Base-by-base conservation (phyloP, 228 moss, liverwort and hornwort species). In the Sphagnum magellanicum region DNA sequence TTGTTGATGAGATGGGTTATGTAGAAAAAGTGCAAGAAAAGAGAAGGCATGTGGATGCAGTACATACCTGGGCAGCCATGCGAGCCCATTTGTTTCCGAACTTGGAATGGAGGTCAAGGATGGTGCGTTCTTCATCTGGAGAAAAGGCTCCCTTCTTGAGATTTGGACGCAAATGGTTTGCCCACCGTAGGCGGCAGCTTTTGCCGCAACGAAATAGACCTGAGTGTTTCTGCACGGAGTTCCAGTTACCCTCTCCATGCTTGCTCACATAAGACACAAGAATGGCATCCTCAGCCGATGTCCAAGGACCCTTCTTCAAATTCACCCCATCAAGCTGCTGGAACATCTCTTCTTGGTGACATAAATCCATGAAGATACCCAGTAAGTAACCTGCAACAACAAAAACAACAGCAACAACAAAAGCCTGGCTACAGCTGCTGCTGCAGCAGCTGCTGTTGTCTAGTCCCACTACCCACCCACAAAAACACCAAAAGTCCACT, bases 161-260 rank as follows among this genome's bases (percentile, higher is more conserved):
- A 75, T 96, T 96, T 13, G 96, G 96, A 16, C 96, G 88, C 73
- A 96, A 84, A 75, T 96, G 96, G 72, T 96, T 96, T 57, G 96
- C 96, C 96, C 96, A 96, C n/a, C 96, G 89, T 64, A 96, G 78
- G 17, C 96, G 90, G 79, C 96, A 96, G 72, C 96, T 96, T 79
- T 96, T 96, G 67, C 96, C 96, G 65, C 96, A 96, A 46, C 96
- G 96, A 53, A 77, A 96, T 55, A 96, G 81, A 58, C 96, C 96
- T 17, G 96, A 96, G 72, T 96, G 92, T 70, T 96, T 96, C 71
- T 96, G 93, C 67, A 96, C 96, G 10, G 96, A 92, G 88, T 96
- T 96, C 96, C 96, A 96, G 89, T 96, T 96, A 67, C 96, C 92
- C 73, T 96, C 96, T 6, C 96, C 96, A 83, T 96, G 92, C 79